These are phyloP conservation scores for Vitrella brassicaformis DNA, from an alignment of 73 alveolate genomes.

Conservation along the genomic window DNA sequence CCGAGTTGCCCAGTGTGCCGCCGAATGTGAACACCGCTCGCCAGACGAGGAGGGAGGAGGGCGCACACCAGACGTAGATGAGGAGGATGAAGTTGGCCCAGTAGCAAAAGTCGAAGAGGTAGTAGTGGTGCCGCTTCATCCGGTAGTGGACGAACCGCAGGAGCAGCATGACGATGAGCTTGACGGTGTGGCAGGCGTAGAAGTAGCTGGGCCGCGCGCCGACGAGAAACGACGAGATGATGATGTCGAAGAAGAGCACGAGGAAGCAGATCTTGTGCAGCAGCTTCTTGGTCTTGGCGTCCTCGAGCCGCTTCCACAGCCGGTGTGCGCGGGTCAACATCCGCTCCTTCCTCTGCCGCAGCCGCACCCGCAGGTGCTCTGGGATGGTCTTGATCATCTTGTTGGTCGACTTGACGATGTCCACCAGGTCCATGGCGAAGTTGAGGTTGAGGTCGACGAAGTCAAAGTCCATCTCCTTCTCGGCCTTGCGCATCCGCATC, in stretches of 20 bases:
- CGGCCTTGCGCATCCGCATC: too few species aligned
- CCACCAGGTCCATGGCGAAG: too few species aligned
- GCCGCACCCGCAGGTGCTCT: too few species aligned
- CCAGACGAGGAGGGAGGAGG: neutral
- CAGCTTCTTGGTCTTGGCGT: too few species aligned
- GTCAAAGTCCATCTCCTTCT: too few species aligned
- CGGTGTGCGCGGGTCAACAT: too few species aligned
- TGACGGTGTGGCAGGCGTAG: neutral
- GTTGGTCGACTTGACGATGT: too few species aligned
- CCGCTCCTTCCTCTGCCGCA: too few species aligned
- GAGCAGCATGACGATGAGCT: neutral
- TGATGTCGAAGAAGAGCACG: neutral
- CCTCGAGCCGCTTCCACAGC: too few species aligned
- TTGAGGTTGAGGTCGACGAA: too few species aligned
- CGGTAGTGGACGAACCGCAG: neutral
- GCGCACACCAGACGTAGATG: neutral
- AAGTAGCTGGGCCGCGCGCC: neutral
- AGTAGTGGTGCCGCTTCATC: neutral
- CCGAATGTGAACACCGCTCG: neutral
- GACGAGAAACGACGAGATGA: neutral
- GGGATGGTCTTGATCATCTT: too few species aligned
- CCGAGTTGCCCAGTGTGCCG: neutral
- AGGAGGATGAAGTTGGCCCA: neutral
- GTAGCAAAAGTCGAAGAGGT: neutral
- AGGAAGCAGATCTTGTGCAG: neutral